phyloP scores from a whole-genome alignment of 331 rosid genomes.

The Acacia pycnantha region DNA sequence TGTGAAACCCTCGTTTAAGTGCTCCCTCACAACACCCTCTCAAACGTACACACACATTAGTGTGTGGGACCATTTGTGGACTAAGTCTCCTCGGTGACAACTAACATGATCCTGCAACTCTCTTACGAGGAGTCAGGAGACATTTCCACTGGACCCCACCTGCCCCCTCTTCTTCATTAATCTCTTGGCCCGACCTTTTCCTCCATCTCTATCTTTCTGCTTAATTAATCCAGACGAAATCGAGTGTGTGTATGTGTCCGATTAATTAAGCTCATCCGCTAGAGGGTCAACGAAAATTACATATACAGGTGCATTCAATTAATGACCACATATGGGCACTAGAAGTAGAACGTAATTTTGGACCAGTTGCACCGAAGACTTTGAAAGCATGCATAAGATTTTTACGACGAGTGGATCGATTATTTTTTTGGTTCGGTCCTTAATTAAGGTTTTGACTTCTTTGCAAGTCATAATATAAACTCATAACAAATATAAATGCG shows the following conservation, averaged over 20 bases:
- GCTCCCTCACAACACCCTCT: constrained; percentile 50
- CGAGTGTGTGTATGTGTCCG: not conserved
- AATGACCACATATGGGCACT: constrained; percentile 9
- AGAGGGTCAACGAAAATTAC: constrained; percentile 58
- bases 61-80: constrained; percentile 48
- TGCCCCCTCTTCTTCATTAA: constrained; percentile 45
- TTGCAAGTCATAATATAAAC: not conserved
- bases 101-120: constrained; percentile 63
- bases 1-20: constrained; percentile 67
- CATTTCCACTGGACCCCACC: constrained; percentile 51
- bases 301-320: constrained; percentile 16
- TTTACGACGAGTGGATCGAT: not conserved
- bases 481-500: not conserved
- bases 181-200: constrained; percentile 39
- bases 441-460: constrained; percentile 27
- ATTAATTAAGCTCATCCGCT: not conserved
- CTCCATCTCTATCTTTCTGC: not conserved
- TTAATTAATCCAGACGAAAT: not conserved
- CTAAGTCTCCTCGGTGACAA: constrained; percentile 51
- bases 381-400: not conserved
- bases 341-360: constrained; percentile 21
- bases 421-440: not conserved
- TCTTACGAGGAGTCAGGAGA: constrained; percentile 63
- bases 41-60: constrained; percentile 33
- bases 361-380: not conserved